These are phyloP conservation scores for Saccharum spontaneum DNA, from an alignment of 176 grass and related monocot species.

Conservation along the genomic window DNA sequence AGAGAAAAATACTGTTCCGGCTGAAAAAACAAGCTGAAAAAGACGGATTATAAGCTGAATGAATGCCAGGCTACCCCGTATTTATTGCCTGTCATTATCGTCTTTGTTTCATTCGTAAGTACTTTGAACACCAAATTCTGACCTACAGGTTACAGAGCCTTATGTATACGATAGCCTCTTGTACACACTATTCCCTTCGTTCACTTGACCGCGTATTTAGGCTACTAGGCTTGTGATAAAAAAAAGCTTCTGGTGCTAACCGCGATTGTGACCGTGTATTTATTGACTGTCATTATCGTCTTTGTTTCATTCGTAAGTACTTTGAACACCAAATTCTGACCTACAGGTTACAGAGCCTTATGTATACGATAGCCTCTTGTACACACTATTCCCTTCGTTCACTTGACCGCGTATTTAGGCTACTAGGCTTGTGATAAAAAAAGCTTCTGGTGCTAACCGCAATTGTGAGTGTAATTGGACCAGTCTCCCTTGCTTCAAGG, in stretches of 20 bases:
- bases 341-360: not conserved
- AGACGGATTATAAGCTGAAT: too few relatives aligned
- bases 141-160: not conserved
- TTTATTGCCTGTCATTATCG: too few relatives aligned
- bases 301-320: not conserved
- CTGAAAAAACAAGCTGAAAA: too few relatives aligned
- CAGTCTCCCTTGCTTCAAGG: not conserved
- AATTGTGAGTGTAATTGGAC: not conserved
- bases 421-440: not conserved
- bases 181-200: not conserved
- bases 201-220: too few relatives aligned
- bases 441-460: not conserved
- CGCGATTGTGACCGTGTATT: not conserved
- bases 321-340: not conserved
- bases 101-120: not conserved
- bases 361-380: not conserved
- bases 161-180: not conserved
- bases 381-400: not conserved
- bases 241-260: not conserved
- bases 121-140: not conserved
- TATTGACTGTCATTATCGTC: too few relatives aligned
- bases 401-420: too few relatives aligned
- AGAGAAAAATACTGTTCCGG: too few relatives aligned
- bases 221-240: too few relatives aligned
- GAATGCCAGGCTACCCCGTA: not conserved